Base-by-base conservation (phyloP, 225 moss, liverwort and hornwort genomes). In the Straminergon stramineum region DNA sequence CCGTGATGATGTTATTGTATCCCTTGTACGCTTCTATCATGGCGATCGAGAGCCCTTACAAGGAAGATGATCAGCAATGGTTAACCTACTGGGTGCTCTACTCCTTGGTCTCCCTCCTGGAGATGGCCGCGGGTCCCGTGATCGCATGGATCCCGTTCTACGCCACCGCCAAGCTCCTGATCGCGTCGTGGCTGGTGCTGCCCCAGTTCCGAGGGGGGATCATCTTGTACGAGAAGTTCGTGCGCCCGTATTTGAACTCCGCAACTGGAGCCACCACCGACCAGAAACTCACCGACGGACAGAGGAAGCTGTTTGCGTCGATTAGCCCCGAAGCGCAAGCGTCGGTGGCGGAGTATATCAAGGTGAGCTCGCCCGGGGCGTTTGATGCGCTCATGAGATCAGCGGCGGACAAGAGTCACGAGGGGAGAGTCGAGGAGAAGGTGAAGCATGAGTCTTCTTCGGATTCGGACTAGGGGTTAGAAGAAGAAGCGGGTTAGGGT, bases 31-130 rank as follows among this genome's bases (percentile, higher is more conserved):
- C 95, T 43, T 92, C 92, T 26, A 92, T 95, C 79, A 90, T 92
- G 88, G 95, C 95, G 69, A 95, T 95, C 52, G 95, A 95, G 87
- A 95, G 95, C 64, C 91, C 93, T 28, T 90, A 92, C 86, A 95
- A 95, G 93, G 95, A 95, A 82, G 95, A 95, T 45, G 95, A 95
- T 69, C 92, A 93, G 92, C 95, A 95, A 84, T 95, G 95, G 95
- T 55, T 95, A 12, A 93, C 95, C 45, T 95, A 95, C 91, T 95
- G 95, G 94, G 95, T 95, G 79, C 43, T 95, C 31, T 95, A 95
- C 19, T 93, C 93, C 2, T 22, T 93, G 71, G 93, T 92, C 10
- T 91, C 93, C 15, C 92, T 95, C 19, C 16, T 93, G 85, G 95
- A 95, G 89, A 85, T 95, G 91, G 95, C 91, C 2, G 92, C 92